Conservation (phyloP, 495 filamentous ascomycete species). For the Penicillium bovifimosum region DNA sequence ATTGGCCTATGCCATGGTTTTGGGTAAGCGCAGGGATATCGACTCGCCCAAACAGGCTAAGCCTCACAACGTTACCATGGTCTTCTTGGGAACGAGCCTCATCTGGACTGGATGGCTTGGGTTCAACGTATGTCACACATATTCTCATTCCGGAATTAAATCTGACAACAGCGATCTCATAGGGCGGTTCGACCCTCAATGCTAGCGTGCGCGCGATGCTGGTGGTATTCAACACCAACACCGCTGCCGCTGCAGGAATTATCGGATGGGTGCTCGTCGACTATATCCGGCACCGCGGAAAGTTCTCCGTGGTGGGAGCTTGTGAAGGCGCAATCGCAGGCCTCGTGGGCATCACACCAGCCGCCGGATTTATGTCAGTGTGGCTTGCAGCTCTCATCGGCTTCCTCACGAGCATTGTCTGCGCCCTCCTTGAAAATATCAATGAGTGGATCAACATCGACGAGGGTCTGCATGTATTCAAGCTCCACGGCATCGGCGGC, state of each 20-base stretch:
- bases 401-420: conserved; percentile 51
- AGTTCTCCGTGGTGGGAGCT: conserved; percentile 55
- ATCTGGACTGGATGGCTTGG: conserved; percentile 60
- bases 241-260: conserved; percentile 50
- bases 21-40: conserved; percentile 47
- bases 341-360: conserved; percentile 60
- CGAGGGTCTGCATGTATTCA: conserved; percentile 60
- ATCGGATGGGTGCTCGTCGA: conserved; percentile 58
- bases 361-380: conserved; percentile 53
- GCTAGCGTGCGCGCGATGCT: conserved; percentile 52
- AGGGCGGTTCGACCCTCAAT: conserved; percentile 54
- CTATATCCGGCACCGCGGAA: conserved; percentile 47
- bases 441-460: conserved; percentile 56
- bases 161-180: conserved; percentile 3
- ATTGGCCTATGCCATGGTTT: conserved; percentile 51
- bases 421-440: conserved; percentile 45
- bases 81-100: conserved; percentile 53
- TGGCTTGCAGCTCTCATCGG: conserved; percentile 56
- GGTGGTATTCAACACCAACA: conserved; percentile 58
- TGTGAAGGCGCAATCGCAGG: conserved; percentile 61
- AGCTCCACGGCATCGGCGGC: conserved; percentile 57
- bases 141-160: not conserved
- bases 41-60: conserved; percentile 40
- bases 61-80: conserved; percentile 51
- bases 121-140: conserved; percentile 43